Percentiles rank a stretch among this genome's conserved stretches.
Conservation (phyloP, 176 grass and related monocot species). For the Eragrostis nindensis region DNA sequence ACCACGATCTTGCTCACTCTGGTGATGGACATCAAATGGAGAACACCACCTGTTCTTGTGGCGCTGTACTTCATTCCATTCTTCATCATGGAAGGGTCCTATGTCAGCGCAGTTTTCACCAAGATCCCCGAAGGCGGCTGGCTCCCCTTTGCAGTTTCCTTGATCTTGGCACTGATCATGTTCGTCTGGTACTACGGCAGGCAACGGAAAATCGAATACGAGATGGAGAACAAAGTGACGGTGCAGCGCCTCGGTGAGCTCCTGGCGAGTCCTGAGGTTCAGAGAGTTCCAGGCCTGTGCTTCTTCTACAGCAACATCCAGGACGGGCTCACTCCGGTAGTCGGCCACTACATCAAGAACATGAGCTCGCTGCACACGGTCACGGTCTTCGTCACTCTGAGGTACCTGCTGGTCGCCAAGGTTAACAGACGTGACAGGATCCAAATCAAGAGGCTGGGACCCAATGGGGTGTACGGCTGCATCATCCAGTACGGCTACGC, state of each 20-base stretch:
- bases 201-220: slow-evolving; percentile 70
- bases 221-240: slow-evolving; percentile 75
- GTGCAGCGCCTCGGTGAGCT: slow-evolving; percentile 58
- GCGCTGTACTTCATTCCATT: slow-evolving; percentile 64
- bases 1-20: slow-evolving; percentile 80
- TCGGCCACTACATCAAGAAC: slow-evolving; percentile 80
- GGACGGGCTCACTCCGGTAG: slow-evolving; percentile 66
- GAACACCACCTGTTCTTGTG: slow-evolving; percentile 46
- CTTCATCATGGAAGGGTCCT: slow-evolving; percentile 68
- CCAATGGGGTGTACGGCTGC: slow-evolving; percentile 64
- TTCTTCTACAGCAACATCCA: slow-evolving; percentile 92
- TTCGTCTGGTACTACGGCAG: slow-evolving; percentile 84
- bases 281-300: slow-evolving; percentile 68
- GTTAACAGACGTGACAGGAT: slow-evolving; percentile 65
- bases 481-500: slow-evolving; percentile 75
- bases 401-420: slow-evolving; percentile 69
- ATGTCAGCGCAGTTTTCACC: slow-evolving; percentile 69
- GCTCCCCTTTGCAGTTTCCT: slow-evolving; percentile 77
- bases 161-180: slow-evolving; percentile 77
- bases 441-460: slow-evolving; percentile 56
- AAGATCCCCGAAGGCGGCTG: slow-evolving; percentile 81
- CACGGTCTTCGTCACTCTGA: slow-evolving; percentile 69
- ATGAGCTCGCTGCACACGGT: slow-evolving; percentile 67
- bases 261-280: slow-evolving; percentile 64
- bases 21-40: slow-evolving; percentile 87